Evolutionary conservation across 1,139 yeast species (phyloP), one percentile per base, ranked within the genome.

Genomic region (Hyphopichia fennica): DNA sequence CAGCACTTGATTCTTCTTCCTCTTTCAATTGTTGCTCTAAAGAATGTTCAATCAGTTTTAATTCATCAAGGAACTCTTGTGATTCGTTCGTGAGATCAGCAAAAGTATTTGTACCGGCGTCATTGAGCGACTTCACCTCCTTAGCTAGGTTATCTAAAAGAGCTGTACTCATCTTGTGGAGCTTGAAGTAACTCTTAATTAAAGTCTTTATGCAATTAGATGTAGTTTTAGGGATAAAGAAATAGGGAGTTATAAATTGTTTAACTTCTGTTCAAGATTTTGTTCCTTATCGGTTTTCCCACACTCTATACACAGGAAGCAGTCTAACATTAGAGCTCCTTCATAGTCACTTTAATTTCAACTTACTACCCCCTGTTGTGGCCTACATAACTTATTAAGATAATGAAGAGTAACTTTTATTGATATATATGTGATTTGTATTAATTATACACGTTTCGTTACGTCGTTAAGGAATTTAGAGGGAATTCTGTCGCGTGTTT

Each of bases 71-170:
- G 18, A 69, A 54, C 9, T 39, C 47, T 22, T 59, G 54, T 2
- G 74, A 59, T 23, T 59, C 64, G 1, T 53, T 43, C 4, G 59
- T 40, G 8, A 72, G 50, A 2, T 43, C 45, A 3, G 42, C 36
- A 15, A 69, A 49, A 22, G 51, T 52, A 8, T 47, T 34, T 1
- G 50, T 45, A 1, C 76, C 76, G 0, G 64, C 46, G 9, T 43
- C 45, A 5, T 53, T 46, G 37, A 68, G 54, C 6, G 47, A 40
- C 9, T 46, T 49, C 14, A 69, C 51, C 45, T 72, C 78, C 1
- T 47, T 37, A 2, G 59, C 45, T 28, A 72, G 58, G 2, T 57
- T 53, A 22, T 58, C 61, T 38, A 72, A 58, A 37, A 70, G 57
- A n/a, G 60, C 45, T 43, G 55, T 46, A 30, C 50, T 47, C 54